Evolutionary conservation across 768 basidiomycete genomes (phyloP), one percentile per base, ranked within the genome.

Genomic region (Tephrocybe sp.): DNA sequence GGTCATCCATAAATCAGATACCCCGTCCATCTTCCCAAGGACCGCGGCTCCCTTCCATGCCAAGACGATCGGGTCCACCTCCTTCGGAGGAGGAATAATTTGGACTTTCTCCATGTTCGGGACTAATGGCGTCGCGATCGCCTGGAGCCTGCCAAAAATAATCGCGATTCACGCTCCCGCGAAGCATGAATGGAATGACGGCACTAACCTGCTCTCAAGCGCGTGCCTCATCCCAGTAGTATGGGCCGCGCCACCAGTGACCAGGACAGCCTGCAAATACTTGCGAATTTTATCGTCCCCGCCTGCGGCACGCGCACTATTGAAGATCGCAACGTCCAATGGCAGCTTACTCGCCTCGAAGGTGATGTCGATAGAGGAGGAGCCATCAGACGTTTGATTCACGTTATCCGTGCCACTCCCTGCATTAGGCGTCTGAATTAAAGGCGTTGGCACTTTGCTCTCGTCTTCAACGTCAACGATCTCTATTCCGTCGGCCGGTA

Each of bases 11-110:
- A 98, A 69, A 56, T 99, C 97, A 25, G 82, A 78, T 37, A 89
- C 83, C 2, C 85, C 83, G 44, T 99, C 97, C 82, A 98, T 88
- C 68, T 92, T 91, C 22, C 87, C 90, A 34, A 98, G 80, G 11
- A 95, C 92, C 7, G 87, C 82, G 5, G 87, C 92, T 9, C 97
- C 97, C 66, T 98, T 98, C 97, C 97, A 99, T 13, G 84, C 85
- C 26, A 98, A 78, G 30, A 92, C 84, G 21, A 84, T 80, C 5
- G 92, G 92, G 67, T 98, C 94, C 36, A 98, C 82, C 52, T 93
- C 92, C 64, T 94, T 89, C 1, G 95, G 94, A 2, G 93, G 88
- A n/a, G 93, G 91, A 38, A 98, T 89, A 51, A 97, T 90, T 56
- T 87, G 84, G 6, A 96, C 88, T 59, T 88, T 89, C 62, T 89